phyloP scores from a whole-genome alignment of 2,329 filamentous ascomycete genomes.

The Phaeosphaeriaceae sp. region DNA sequence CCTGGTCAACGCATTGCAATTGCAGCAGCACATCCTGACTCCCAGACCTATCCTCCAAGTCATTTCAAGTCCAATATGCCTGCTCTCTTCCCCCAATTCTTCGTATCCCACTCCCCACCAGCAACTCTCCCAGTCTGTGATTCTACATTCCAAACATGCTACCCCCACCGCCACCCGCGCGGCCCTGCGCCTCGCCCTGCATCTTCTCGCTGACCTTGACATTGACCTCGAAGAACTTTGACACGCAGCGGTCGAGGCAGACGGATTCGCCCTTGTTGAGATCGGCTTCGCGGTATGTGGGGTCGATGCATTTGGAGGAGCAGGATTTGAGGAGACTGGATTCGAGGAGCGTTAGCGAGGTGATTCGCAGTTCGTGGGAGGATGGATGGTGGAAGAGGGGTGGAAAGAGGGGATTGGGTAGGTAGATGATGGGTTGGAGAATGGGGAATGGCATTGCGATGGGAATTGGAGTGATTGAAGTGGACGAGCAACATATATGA shows the following conservation, averaged over 20 bases:
- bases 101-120: too few species aligned
- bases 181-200: constrained; percentile 80
- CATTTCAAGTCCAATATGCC: too few species aligned
- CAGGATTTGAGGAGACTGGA: constrained; percentile 83
- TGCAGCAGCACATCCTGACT: too few species aligned
- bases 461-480: too few species aligned
- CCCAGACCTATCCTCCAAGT: too few species aligned
- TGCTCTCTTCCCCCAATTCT: too few species aligned
- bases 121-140: too few species aligned
- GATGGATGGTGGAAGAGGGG: neutral
- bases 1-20: too few species aligned
- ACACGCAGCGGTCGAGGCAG: constrained; percentile 94
- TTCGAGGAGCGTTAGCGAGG: neutral
- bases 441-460: too few species aligned
- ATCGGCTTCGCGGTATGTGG: constrained; percentile 91
- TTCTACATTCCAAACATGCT: constrained; percentile 29
- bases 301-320: constrained; percentile 91
- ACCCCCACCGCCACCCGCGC: constrained; percentile 39
- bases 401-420: neutral
- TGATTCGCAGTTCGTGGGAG: neutral
- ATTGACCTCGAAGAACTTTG: constrained; percentile 99
- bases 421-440: neutral
- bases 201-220: constrained; percentile 97
- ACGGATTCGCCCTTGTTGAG: constrained; percentile 99
- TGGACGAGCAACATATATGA: neutral